Percentiles rank a stretch among this genome's conserved stretches.
These are phyloP conservation scores for Cymbidium sinense DNA, from an alignment of 106 monocot species.

Conservation along the genomic window DNA sequence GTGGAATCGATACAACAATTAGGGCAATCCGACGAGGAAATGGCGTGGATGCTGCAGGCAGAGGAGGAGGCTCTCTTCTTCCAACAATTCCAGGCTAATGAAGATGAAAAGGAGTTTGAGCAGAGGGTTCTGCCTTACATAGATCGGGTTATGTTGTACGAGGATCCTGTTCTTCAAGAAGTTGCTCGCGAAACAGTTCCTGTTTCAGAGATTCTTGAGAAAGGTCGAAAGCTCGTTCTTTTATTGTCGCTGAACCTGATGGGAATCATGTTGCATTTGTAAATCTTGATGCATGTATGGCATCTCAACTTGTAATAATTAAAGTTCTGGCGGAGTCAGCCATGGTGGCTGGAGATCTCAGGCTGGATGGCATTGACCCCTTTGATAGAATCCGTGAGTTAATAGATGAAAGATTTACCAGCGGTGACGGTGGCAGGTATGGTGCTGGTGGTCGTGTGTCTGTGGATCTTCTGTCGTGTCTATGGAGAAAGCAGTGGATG, in stretches of 20 bases:
- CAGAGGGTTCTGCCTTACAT: conserved; percentile 38
- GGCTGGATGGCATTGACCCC: conserved; percentile 40
- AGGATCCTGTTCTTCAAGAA: conserved; percentile 57
- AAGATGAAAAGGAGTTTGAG: conserved; percentile 44
- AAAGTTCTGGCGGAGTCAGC: conserved; percentile 71
- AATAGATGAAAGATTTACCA: conserved; percentile 22
- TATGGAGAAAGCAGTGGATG: conserved; percentile 43
- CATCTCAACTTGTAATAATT: no score
- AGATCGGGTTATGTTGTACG: conserved; percentile 67
- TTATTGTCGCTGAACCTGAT: no score
- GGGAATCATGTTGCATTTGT: no score
- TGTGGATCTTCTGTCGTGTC: conserved; percentile 32
- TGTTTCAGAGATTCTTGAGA: conserved; percentile 69
- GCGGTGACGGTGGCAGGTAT: conserved; percentile 8
- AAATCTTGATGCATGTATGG: no score
- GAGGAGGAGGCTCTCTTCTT: conserved; percentile 80
- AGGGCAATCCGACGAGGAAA: conserved; percentile 58
- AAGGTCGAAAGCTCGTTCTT: no score
- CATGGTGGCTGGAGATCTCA: conserved; percentile 37
- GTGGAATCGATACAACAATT: conserved; percentile 1
- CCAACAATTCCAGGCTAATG: conserved; percentile 34
- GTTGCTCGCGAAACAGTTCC: conserved; percentile 73
- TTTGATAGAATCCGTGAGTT: conserved; percentile 24
- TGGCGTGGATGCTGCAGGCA: conserved; percentile 80
- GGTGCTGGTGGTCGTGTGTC: not conserved